Evolutionary conservation across 495 filamentous ascomycete species (phyloP).

Genomic region (Parmelia sp.): DNA sequence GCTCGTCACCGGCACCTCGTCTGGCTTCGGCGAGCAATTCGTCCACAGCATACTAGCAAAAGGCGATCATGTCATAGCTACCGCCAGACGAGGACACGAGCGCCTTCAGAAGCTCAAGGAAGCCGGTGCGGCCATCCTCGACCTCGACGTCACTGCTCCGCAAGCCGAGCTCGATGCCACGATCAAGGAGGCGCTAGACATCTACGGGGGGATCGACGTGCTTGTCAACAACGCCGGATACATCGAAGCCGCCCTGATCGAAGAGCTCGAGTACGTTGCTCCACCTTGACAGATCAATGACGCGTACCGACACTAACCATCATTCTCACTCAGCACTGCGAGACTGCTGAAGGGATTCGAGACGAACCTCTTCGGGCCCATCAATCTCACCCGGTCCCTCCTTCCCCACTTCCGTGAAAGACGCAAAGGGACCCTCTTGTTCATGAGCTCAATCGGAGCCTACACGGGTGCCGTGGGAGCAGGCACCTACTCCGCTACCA

Average conservation of each 20-base stretch:
- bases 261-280: conserved; percentile 30
- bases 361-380: conserved; percentile 46
- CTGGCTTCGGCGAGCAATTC: conserved; percentile 38
- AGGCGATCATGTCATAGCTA: conserved; percentile 42
- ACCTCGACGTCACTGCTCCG: conserved; percentile 34
- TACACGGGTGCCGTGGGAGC: conserved; percentile 18
- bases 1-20: conserved; percentile 43
- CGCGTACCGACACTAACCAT: no score
- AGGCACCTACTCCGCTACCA: conserved; percentile 30
- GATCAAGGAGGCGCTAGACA: conserved; percentile 12
- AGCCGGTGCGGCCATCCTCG: conserved; percentile 35
- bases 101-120: conserved; percentile 32
- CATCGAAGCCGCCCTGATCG: conserved; percentile 24
- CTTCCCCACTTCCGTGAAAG: conserved; percentile 40
- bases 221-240: conserved; percentile 35
- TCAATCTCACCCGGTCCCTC: conserved; percentile 39
- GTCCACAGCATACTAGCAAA: conserved; percentile 31
- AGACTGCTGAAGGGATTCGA: conserved; percentile 24
- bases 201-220: conserved; percentile 29
- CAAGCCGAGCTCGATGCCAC: conserved; percentile 23
- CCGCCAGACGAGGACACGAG: conserved; percentile 26
- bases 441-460: conserved; percentile 34
- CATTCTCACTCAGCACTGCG: background rate
- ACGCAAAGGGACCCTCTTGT: conserved; percentile 36
- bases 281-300: conserved; percentile 13